Base-by-base conservation (phyloP, 129 eudicot species). In the Tagetes patula region DNA sequence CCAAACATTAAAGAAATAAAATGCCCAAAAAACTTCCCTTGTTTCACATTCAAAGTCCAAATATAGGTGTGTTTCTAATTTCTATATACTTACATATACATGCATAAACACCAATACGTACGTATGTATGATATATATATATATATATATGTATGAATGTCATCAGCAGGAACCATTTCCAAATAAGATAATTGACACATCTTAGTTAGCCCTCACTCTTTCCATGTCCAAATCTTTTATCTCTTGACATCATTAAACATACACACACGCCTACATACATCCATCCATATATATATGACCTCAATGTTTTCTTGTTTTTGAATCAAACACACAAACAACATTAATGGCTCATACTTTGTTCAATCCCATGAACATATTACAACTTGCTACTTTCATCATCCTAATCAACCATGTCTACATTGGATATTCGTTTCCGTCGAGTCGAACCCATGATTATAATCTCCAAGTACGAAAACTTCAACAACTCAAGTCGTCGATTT, bases 211-310 rank as follows among this genome's bases (percentile, higher is more conserved):
- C 82, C 85, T 40, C 64, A 37, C 73, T 58, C 82, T 83, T 81
- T 82, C 72, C 89, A 85, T 87, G 89, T 72, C 82, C 79, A 69
- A 58, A 64, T 75, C 55, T 78, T 77, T 77, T 69, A 71, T 78
- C 61, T 31, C 67, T 47, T 50, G 32, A 40, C 59, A 66, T 52
- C 45, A 75, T 42, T 20, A 55, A 67, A 63, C 30, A 80, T 50
- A 47, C 13, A 68, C 40, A 67, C 64, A 67, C 40, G 59, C 65
- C 13, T 31, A 58, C 11, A 38, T 3, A 33, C 45, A 11, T 52
- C 1, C 6, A 10, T 62, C 9, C 46, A 41, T 32, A 12, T 70
- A 33, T 48, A 70, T 58, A 79, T 37, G 52, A 20, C 65, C 52
- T 4, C 5, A 70, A 42, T 55, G 10, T 12, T 72, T 48, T 14